Base-by-base conservation (phyloP, 352 stramenopile genomes). In the Globisporangium spinosum region DNA sequence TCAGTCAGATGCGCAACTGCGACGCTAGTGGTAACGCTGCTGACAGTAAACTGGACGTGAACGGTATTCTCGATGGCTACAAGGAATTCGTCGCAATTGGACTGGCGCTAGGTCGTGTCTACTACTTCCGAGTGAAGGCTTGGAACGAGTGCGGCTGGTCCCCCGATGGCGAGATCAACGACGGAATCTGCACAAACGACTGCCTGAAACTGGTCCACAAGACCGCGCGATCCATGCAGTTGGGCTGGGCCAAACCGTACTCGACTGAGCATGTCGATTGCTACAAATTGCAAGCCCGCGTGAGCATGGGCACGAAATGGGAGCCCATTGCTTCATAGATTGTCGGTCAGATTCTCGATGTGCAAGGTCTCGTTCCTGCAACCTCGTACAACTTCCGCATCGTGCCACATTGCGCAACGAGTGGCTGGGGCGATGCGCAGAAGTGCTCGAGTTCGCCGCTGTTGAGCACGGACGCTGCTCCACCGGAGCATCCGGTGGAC, bases 241-340 rank as follows among this genome's bases (percentile, higher is more conserved):
- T 89, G 5, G 75, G 80, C 22, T 89, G 81, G 81, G 73, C 77
- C 0, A 85, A 83, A 25, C 78, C 81, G 51, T 86, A 86, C 57
- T 80, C 72, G 10, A 76, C 70, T 1, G 77, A 86, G 25, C 56
- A 77, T 38, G 80, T 87, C 22, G 78, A 86, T 62, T 62, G 29
- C 34, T 89, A 89, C 68, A 67, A 84, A 64, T 62, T 89, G 7
- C 70, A 82, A 6, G 74, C 68, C 13, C 65, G 75, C 25, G 49
- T 73, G 9, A 82, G 75, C 49, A 79, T 67, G n/a, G 76, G 67
- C 32, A 77, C 70, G 1, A 70, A 71, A 40, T 89, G 81, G 79
- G 55, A 78, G 6, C 40, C 61, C 2, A 45, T 80, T 0, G 70
- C 63, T 6, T 65, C 55, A 2, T 43, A 71, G 20, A 64, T 82